phyloP scores from a whole-genome alignment of 2,329 filamentous ascomycete species.

The Waltergamsia citrina region DNA sequence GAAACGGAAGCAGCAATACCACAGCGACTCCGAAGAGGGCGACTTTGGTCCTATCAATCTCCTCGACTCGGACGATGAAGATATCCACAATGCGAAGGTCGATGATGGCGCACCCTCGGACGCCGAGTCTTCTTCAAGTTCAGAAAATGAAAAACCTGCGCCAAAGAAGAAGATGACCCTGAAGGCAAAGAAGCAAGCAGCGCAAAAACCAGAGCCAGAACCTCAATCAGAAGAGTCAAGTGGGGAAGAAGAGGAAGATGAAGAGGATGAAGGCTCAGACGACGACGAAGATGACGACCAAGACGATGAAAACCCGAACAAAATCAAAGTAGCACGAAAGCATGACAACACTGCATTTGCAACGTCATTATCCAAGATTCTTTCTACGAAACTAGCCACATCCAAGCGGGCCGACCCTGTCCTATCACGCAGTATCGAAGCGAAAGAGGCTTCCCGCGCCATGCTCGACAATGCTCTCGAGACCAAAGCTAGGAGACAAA shows the following conservation, averaged over 20 bases:
- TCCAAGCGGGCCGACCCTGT: slow-evolving; percentile 82
- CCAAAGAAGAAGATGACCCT: slow-evolving; percentile 18
- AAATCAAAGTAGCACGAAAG: slow-evolving; percentile 54
- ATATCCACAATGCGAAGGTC: slow-evolving; percentile 41
- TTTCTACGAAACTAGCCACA: slow-evolving; percentile 77
- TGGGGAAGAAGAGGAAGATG: slow-evolving; percentile 18
- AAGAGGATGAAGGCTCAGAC: slow-evolving; percentile 18
- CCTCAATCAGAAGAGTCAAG: slow-evolving; percentile 15
- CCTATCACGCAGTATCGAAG: slow-evolving; percentile 71
- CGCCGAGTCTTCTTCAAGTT: slow-evolving; percentile 21
- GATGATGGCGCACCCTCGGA: slow-evolving; percentile 36
- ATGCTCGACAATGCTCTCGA: slow-evolving; percentile 72
- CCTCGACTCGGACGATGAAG: slow-evolving; percentile 48
- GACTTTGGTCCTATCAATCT: slow-evolving; percentile 42
- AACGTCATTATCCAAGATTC: slow-evolving; percentile 86
- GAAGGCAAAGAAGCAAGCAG: slow-evolving; percentile 12
- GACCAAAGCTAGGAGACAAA: slow-evolving; percentile 65
- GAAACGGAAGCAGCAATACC: slow-evolving; percentile 37
- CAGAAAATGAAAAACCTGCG: slow-evolving; percentile 20
- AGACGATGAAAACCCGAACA: slow-evolving; percentile 26
- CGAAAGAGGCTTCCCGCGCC: slow-evolving; percentile 61
- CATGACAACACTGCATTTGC: slow-evolving; percentile 90
- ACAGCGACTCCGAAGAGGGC: slow-evolving; percentile 41
- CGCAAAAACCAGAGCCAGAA: slow-evolving; percentile 13
- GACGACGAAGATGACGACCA: slow-evolving; percentile 25